Base-by-base conservation (phyloP, 495 filamentous ascomycete species). In the Penicillium mononematosum region DNA sequence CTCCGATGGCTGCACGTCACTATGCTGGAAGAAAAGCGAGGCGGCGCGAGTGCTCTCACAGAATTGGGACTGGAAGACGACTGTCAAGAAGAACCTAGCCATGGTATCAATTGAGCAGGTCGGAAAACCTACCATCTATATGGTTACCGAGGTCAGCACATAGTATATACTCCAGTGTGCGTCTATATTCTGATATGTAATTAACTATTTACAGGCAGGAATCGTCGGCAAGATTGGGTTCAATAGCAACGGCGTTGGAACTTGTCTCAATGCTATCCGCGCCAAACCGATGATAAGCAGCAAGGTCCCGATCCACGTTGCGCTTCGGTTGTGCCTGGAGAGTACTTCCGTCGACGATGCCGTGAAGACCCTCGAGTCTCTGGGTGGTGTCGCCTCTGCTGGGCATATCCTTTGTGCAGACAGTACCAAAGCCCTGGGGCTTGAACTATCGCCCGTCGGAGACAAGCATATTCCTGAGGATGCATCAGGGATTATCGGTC, bases 151-250 rank as follows among this genome's bases (percentile, higher is more conserved):
- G 64, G 71, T 71, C 27, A 63, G 58, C 24, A 25, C 24, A 25
- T 25, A n/a, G n/a, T n/a, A 25, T 25, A 6, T 34, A 17, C 16
- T n/a, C 14, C 7, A 9, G 27, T 17, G 9, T 19, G 12, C 5
- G 20, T 25, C 12, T 22, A 51, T n/a, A 20, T 12, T 8, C 16
- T 17, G 22, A 12, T 31, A 16, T 17, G 6, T 31, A 4, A 24
- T 48, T 62, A 17, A 58, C 29, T 5, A 12, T 50, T 7, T 44
- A 0, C 32, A 88, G 71, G 87, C 85, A 17, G 87, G 87, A 1
- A 82, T 89, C n/a, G 80, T 89, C 19, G 85, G 85, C 19, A 90
- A 90, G 63, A 88, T 89, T 41, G 87, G 87, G 1, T 73, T 88
- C 63, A 89, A 88, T 60, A 73, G 70, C 14, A 67, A 70, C 0